These are phyloP conservation scores for Colletotrichum paranaense DNA, from an alignment of 2,329 filamentous ascomycete species.

Conservation along the genomic window DNA sequence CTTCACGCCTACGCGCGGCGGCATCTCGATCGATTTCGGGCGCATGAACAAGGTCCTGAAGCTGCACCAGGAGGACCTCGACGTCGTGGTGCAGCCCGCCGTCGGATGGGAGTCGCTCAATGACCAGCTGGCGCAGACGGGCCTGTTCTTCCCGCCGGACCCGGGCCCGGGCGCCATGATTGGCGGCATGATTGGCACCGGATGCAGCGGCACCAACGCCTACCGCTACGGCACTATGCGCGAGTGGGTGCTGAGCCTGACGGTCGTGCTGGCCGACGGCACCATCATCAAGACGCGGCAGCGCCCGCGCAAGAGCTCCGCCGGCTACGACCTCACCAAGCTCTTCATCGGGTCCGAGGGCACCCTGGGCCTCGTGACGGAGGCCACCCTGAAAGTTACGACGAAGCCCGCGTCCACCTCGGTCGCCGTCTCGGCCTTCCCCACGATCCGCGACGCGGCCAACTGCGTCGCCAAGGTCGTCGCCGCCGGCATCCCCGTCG, in stretches of 20 bases:
- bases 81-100: slow-evolving; percentile 82
- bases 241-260: slow-evolving; percentile 90
- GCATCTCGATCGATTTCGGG: slow-evolving; percentile 87
- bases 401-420: slow-evolving; percentile 82
- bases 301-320: slow-evolving; percentile 87
- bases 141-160: slow-evolving; percentile 92
- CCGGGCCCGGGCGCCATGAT: slow-evolving; percentile 94
- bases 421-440: slow-evolving; percentile 78
- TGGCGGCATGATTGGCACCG: slow-evolving; percentile 85
- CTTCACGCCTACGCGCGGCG: slow-evolving; percentile 83
- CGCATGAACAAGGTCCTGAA: slow-evolving; percentile 85
- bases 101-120: slow-evolving; percentile 91
- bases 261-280: slow-evolving; percentile 89
- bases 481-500: slow-evolving; percentile 82
- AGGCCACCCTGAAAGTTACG: slow-evolving; percentile 89
- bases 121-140: slow-evolving; percentile 76
- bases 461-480: slow-evolving; percentile 86
- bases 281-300: slow-evolving; percentile 91
- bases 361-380: slow-evolving; percentile 90
- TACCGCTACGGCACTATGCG: slow-evolving; percentile 96
- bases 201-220: slow-evolving; percentile 83
- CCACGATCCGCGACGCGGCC: slow-evolving; percentile 75
- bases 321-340: slow-evolving; percentile 91
- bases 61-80: slow-evolving; percentile 81
- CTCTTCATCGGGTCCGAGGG: slow-evolving; percentile 93